Conservation (phyloP, 2,329 filamentous ascomycete genomes). For the Penicillium janthinellum region DNA sequence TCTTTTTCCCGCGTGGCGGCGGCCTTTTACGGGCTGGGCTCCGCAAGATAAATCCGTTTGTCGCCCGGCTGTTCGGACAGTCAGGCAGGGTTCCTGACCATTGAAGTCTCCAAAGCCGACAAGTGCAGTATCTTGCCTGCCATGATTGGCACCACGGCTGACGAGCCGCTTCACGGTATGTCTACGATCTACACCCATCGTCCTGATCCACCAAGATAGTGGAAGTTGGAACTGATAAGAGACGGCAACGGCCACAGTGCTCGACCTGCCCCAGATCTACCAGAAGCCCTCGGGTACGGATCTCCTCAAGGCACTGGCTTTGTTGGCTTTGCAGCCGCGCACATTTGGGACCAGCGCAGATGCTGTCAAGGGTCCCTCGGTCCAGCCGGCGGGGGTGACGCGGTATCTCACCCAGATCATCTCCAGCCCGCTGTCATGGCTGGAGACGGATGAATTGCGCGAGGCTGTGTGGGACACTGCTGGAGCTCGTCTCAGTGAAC, state of each 20-base stretch:
- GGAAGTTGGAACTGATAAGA: conserved; percentile 34
- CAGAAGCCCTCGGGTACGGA: conserved; percentile 67
- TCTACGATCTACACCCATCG: conserved; percentile 12
- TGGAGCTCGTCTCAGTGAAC: conserved; percentile 76
- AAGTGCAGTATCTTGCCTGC: conserved; percentile 1
- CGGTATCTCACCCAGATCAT: conserved; percentile 52
- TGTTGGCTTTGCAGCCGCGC: conserved; percentile 67
- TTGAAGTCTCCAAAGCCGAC: conserved; percentile 1
- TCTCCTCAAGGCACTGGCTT: conserved; percentile 66
- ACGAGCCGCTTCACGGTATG: conserved; percentile 45
- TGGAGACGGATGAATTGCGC: conserved; percentile 46
- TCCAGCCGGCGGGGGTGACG: conserved; percentile 45
- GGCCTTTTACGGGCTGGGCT: conserved; percentile 13
- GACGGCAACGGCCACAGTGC: conserved; percentile 48
- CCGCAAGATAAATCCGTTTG: conserved; percentile 17
- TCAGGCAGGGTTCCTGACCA: conserved; percentile 7
- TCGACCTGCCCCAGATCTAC: conserved; percentile 82
- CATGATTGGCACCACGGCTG: conserved; percentile 39
- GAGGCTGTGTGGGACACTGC: conserved; percentile 70
- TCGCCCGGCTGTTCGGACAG: neutral
- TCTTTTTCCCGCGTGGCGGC: conserved; percentile 23
- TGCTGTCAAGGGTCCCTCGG: conserved; percentile 31
- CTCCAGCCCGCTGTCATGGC: conserved; percentile 48
- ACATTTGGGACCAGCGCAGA: conserved; percentile 38
- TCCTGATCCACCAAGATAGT: conserved; percentile 23